Base-by-base conservation (phyloP, 1,284 basidiomycete genomes). In the Ganoderma sinense region DNA sequence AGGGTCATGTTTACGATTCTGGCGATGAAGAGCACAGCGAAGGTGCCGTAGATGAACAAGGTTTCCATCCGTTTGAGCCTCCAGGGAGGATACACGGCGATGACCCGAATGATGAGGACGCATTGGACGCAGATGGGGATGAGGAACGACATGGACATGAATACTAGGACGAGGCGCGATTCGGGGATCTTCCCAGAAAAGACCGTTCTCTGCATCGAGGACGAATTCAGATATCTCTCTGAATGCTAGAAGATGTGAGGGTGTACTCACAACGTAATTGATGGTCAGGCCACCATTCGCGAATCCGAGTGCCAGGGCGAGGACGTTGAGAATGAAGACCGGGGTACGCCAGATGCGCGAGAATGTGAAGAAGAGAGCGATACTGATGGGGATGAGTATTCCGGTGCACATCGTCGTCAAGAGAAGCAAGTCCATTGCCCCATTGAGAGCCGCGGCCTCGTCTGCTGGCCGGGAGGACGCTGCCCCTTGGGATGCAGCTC, bases 61-160 rank as follows among this genome's bases (percentile, higher is more conserved):
- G 1, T 23, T 26, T 29, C 29, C 14, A n/a, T 13, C 16, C 26
- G n/a, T 14, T n/a, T 33, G 51, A 11, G 72, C 66, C 7, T 68
- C 72, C n/a, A 41, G 14, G 31, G 62, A 23, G 31, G 77, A 48
- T 69, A 79, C 23, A 77, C 75, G 11, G 75, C 75, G 13, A 70
- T 56, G 14, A 80, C 66, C 7, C 77, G 70, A 29, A 79, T 64
- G 10, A 77, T 62, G 18, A 78, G 74, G 55, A 78, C 70, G 31
- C 64, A 69, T 26, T 77, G 75, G n/a, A 75, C 70, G 33, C 73
- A 61, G 8, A 73, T 4, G 41, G 41, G 39, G 13, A 68, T 41
- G 40, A 58, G 20, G 7, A 66, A 66, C 23, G 59, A 63, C 1
- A 68, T 62, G 43, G 74, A n/a, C 40, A 51, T 51, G 48, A 51